Conservation (phyloP, 2,329 filamentous ascomycete genomes). For the Cordyceps militaris region DNA sequence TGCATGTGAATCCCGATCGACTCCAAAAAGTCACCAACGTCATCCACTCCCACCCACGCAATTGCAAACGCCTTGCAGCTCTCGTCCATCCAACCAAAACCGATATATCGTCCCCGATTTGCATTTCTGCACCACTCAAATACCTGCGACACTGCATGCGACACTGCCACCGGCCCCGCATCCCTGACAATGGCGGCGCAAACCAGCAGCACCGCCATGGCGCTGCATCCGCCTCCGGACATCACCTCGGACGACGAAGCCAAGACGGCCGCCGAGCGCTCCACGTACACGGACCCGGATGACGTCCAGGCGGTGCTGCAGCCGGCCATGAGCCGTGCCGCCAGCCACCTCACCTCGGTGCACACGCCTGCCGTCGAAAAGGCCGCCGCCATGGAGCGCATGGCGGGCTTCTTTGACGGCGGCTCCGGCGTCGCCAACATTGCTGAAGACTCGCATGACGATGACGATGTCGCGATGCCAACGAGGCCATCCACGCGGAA, state of each 20-base stretch:
- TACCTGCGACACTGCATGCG: no score
- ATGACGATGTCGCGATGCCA: conserved; percentile 14
- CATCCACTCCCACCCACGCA: no score
- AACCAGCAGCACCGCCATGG: background rate
- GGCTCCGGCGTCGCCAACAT: conserved; percentile 12
- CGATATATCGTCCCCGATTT: no score
- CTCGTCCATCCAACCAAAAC: no score
- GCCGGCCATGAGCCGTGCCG: conserved; percentile 49
- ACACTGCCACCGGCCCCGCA: background rate
- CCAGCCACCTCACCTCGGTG: conserved; percentile 47
- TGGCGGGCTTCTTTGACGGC: conserved; percentile 21
- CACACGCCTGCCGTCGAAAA: conserved; percentile 52
- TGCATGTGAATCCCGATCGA: no score
- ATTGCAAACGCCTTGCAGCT: no score
- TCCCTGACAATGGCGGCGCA: background rate
- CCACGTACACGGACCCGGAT: conserved; percentile 41
- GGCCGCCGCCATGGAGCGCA: conserved; percentile 44
- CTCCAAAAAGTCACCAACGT: no score
- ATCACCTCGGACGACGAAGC: conserved; percentile 14
- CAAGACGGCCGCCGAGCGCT: conserved; percentile 27
- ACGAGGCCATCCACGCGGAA: background rate
- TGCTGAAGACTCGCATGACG: conserved; percentile 15
- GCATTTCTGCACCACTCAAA: no score
- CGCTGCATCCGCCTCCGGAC: background rate
- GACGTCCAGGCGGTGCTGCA: conserved; percentile 54